Evolutionary conservation across 441 rosid genomes (phyloP).

Genomic region (Viola pubescens): DNA sequence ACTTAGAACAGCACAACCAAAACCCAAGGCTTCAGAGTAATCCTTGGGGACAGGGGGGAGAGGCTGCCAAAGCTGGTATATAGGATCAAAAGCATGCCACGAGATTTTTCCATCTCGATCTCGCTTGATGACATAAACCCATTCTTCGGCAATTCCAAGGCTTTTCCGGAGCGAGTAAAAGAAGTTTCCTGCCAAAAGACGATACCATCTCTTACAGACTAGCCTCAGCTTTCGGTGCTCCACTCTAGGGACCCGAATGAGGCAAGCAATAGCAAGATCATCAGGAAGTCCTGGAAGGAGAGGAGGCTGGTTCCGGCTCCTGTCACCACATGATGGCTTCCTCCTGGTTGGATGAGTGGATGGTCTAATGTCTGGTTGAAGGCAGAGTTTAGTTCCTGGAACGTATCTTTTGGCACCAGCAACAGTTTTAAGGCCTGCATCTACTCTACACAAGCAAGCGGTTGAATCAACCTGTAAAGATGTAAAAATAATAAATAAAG

Average conservation of each 20-base stretch:
- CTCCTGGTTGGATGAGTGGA: conserved; percentile 69
- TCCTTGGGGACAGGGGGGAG: conserved; percentile 92
- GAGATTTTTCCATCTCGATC: conserved; percentile 85
- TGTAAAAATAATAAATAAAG: not conserved
- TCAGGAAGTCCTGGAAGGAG: conserved; percentile 91
- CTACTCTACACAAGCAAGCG: conserved; percentile 89
- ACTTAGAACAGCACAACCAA: conserved; percentile 89
- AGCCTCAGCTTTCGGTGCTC: conserved; percentile 72
- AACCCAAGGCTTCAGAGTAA: conserved; percentile 84
- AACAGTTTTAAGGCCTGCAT: conserved; percentile 82
- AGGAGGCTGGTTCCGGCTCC: conserved; percentile 67
- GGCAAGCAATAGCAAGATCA: conserved; percentile 87
- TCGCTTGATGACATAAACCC: conserved; percentile 85
- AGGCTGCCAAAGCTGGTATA: conserved; percentile 77
- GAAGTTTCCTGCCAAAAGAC: conserved; percentile 65
- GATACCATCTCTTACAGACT: conserved; percentile 86
- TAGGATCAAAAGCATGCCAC: conserved; percentile 86
- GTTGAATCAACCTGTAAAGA: conserved; percentile 80
- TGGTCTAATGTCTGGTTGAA: conserved; percentile 85
- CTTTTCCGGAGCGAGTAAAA: conserved; percentile 65
- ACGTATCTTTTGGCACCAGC: conserved; percentile 84
- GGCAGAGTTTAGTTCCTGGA: conserved; percentile 85
- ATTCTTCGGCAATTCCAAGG: conserved; percentile 75
- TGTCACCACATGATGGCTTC: conserved; percentile 60
- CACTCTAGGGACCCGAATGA: conserved; percentile 78